Conservation (phyloP, 495 filamentous ascomycete species). For the Hyaloscypha finlandica region DNA sequence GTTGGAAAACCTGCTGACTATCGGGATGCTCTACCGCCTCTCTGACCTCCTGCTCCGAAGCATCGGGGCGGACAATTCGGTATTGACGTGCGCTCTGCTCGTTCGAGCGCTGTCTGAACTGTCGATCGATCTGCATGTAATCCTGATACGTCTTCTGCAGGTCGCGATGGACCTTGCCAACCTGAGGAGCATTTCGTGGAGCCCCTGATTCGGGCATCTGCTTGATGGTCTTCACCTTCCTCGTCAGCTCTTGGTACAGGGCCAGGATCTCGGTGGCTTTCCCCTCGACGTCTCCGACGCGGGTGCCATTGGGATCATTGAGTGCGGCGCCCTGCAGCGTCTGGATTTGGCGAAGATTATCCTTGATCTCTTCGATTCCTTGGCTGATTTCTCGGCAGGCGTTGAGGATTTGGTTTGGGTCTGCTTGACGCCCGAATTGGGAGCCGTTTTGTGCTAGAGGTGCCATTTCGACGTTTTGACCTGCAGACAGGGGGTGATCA, state of each 20-base stretch:
- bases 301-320: slow-evolving; percentile 46
- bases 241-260: slow-evolving; percentile 71
- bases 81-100: slow-evolving; percentile 87
- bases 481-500: slow-evolving; percentile 28
- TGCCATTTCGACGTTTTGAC: slow-evolving; percentile 63
- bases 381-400: slow-evolving; percentile 77
- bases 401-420: slow-evolving; percentile 76
- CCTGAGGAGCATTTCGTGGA: slow-evolving; percentile 71
- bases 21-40: slow-evolving; percentile 72
- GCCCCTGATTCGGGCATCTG: slow-evolving; percentile 70
- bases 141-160: slow-evolving; percentile 75
- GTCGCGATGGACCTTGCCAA: slow-evolving; percentile 75
- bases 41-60: slow-evolving; percentile 76
- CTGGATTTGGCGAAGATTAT: slow-evolving; percentile 58
- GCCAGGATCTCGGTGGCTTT: slow-evolving; percentile 74
- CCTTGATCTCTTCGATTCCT: slow-evolving; percentile 74
- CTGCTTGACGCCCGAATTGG: slow-evolving; percentile 39
- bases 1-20: slow-evolving; percentile 75
- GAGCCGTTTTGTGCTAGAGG: slow-evolving; percentile 52
- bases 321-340: slow-evolving; percentile 59
- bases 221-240: slow-evolving; percentile 78
- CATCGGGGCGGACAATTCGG: slow-evolving; percentile 84
- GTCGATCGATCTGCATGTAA: slow-evolving; percentile 75
- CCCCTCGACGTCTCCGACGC: slow-evolving; percentile 50
- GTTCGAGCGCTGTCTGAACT: slow-evolving; percentile 74